Evolutionary conservation across 495 filamentous ascomycete species (phyloP).

Genomic region (Thermothielavioides terrestris): DNA sequence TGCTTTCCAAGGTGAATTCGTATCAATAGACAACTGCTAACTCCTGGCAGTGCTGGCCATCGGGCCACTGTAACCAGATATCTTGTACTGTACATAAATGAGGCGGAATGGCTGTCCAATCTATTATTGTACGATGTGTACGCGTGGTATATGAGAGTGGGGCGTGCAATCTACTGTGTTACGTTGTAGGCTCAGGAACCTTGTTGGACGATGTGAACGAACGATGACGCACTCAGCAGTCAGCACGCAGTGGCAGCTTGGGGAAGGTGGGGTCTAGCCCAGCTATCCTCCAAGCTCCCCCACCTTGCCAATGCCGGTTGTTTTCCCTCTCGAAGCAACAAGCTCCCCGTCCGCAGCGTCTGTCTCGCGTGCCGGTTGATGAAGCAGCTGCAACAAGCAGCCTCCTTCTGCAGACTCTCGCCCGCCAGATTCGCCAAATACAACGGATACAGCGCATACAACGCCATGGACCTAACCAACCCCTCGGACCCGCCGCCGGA

Average conservation of each 20-base stretch:
- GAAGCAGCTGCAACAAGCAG: background rate
- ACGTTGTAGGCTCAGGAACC: background rate
- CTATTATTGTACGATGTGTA: too few relatives aligned
- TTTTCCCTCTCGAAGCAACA: too few relatives aligned
- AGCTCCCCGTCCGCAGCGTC: background rate
- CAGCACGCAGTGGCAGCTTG: background rate
- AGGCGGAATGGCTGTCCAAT: too few relatives aligned
- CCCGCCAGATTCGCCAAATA: background rate
- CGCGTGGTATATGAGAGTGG: too few relatives aligned
- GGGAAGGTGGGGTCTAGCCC: background rate
- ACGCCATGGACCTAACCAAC: slow-evolving; percentile 25
- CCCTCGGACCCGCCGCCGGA: slow-evolving; percentile 35
- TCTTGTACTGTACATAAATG: background rate
- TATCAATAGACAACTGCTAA: slow-evolving; percentile 18
- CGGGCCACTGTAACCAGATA: background rate
- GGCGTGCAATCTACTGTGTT: too few relatives aligned
- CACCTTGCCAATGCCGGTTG: background rate
- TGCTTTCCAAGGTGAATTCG: slow-evolving; percentile 26
- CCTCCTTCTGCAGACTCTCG: background rate
- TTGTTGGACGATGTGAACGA: background rate
- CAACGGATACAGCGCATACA: slow-evolving; percentile 26
- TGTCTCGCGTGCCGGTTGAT: background rate
- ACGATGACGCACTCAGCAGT: background rate
- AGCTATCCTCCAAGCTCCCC: background rate
- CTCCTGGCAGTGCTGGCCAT: background rate